Evolutionary conservation across 2,329 filamentous ascomycete species (phyloP).

Genomic region (Domatiomyces globalis): DNA sequence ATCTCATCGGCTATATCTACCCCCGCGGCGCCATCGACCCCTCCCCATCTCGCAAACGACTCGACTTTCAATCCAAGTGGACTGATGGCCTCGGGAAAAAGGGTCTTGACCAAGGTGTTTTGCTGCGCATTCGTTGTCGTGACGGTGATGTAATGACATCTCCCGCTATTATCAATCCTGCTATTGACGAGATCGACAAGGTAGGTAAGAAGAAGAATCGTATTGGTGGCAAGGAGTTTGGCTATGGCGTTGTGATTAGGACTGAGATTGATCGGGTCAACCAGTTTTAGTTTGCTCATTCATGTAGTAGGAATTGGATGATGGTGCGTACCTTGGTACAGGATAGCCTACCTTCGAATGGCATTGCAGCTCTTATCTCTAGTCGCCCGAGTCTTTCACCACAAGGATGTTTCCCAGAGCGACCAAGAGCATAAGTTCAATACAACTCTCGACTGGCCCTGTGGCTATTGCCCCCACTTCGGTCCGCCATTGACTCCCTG

Average conservation of each 20-base stretch:
- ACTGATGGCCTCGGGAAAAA: conserved; percentile 22
- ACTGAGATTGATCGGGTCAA: conserved; percentile 8
- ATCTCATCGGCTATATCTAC: conserved; percentile 21
- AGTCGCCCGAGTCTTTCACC: no score
- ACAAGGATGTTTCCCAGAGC: no score
- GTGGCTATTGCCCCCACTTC: no score
- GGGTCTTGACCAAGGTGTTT: conserved; percentile 20
- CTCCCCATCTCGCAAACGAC: conserved; percentile 15
- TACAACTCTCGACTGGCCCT: no score
- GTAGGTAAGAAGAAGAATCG: conserved; percentile 27
- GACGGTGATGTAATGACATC: conserved; percentile 8
- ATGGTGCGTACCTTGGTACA: no score
- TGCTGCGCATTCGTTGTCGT: conserved; percentile 16
- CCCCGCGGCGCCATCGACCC: conserved; percentile 21
- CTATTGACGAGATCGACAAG: conserved; percentile 22
- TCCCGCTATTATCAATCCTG: conserved; percentile 19
- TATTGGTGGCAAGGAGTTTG: conserved; percentile 21
- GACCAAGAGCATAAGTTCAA: no score
- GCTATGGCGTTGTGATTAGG: conserved; percentile 12
- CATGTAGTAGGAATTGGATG: no score
- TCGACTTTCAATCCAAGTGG: conserved; percentile 21
- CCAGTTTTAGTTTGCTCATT: background rate
- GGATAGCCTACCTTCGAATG: no score
- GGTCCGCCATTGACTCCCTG: no score
- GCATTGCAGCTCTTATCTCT: no score